phyloP scores from a whole-genome alignment of 2,329 filamentous ascomycete genomes.

The Fusarium praegraminearum region DNA sequence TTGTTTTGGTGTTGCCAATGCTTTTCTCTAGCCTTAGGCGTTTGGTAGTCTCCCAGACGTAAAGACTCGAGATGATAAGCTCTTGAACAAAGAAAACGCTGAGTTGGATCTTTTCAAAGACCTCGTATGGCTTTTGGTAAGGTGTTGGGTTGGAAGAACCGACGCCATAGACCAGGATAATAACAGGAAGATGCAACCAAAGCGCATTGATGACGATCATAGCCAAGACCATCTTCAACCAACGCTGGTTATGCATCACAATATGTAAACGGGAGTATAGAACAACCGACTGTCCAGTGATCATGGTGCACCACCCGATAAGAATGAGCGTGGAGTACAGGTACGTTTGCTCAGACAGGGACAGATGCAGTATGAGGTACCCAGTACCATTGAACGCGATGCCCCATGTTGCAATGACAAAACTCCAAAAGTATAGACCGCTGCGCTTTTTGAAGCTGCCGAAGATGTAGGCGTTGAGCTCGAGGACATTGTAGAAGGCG shows the following conservation, averaged over 20 bases:
- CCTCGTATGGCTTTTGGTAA: conserved; percentile 52
- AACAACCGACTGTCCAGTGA: conserved; percentile 71
- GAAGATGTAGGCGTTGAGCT: conserved; percentile 51
- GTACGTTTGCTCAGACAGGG: conserved; percentile 17
- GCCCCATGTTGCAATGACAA: conserved; percentile 51
- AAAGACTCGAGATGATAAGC: conserved; percentile 64
- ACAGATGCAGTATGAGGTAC: conserved; percentile 58
- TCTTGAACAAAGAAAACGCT: conserved; percentile 68
- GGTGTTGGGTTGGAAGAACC: conserved; percentile 51
- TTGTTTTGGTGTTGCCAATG: conserved; percentile 30
- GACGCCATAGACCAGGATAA: conserved; percentile 66
- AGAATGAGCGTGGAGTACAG: conserved; percentile 47
- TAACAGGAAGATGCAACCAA: conserved; percentile 65
- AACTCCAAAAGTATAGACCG: conserved; percentile 56
- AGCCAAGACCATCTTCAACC: conserved; percentile 62
- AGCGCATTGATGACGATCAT: conserved; percentile 70
- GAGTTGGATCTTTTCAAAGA: conserved; percentile 67
- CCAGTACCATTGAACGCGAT: conserved; percentile 56
- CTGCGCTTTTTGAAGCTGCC: conserved; percentile 49
- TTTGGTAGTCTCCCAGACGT: conserved; percentile 64
- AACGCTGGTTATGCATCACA: conserved; percentile 62
- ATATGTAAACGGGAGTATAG: conserved; percentile 73
- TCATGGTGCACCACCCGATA: conserved; percentile 60
- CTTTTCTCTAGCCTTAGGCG: conserved; percentile 59
- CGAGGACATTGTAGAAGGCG: conserved; percentile 51